Conservation (phyloP, 495 filamentous ascomycete genomes). For the Penicillium riverlandense region DNA sequence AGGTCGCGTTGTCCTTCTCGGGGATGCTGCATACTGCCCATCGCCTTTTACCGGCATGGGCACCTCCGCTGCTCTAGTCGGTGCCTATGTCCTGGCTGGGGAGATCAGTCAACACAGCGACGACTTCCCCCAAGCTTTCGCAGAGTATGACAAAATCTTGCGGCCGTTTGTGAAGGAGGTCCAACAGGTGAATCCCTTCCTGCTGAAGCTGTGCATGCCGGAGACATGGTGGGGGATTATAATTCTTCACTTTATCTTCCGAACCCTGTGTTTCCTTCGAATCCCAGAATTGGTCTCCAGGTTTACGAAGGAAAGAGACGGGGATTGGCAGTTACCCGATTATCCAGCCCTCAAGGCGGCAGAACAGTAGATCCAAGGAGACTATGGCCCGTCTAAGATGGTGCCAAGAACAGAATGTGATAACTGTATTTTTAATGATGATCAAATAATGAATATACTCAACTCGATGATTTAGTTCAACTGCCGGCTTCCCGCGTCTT, state of each 20-base stretch:
- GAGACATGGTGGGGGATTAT: conserved; percentile 16
- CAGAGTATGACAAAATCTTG: conserved; percentile 17
- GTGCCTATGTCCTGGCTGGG: conserved; percentile 48
- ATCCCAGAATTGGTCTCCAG: conserved; percentile 14
- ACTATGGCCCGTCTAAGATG: too few relatives aligned
- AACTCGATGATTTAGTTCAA: too few relatives aligned
- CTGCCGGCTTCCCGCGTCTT: too few relatives aligned
- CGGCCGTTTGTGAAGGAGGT: conserved; percentile 22
- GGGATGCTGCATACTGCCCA: conserved; percentile 49
- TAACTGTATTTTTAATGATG: too few relatives aligned
- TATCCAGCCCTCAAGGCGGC: conserved; percentile 5
- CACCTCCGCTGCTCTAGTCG: conserved; percentile 35
- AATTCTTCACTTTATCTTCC: conserved; percentile 13
- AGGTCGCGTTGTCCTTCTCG: conserved; percentile 45
- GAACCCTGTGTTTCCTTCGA: conserved; percentile 11
- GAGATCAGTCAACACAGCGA: conserved; percentile 28
- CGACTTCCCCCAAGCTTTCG: conserved; percentile 17
- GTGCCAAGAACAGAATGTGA: too few relatives aligned
- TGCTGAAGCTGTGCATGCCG: conserved; percentile 11
- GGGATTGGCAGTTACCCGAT: conserved; percentile 20
- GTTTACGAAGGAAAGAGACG: conserved; percentile 11
- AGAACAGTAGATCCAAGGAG: too few relatives aligned
- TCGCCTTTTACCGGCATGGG: conserved; percentile 44
- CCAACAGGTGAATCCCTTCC: conserved; percentile 14
- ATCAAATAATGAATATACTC: too few relatives aligned